A percentile compares a stretch with the other conserved stretches of the same genome.
phyloP scores from a whole-genome alignment of 2,329 filamentous ascomycete genomes.

The Alternaria ethzedia region DNA sequence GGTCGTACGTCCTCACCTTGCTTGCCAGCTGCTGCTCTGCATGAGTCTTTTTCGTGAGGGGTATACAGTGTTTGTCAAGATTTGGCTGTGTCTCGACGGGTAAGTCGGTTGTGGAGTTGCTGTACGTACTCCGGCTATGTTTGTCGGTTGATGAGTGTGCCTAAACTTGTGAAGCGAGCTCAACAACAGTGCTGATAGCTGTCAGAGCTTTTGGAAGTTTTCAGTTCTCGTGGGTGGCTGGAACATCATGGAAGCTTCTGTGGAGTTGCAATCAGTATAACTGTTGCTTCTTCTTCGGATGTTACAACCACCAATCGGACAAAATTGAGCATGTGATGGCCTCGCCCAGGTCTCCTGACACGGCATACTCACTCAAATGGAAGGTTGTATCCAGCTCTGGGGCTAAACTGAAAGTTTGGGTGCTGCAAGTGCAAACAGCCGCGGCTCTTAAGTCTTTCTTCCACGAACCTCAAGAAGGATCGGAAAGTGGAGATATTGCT shows the following conservation, averaged over 20 bases:
- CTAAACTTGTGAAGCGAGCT: not conserved
- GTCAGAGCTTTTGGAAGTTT: not conserved
- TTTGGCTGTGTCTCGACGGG: not conserved
- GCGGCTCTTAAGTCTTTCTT: not conserved
- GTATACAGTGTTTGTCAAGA: not conserved
- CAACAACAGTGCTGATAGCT: not conserved
- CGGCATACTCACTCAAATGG: not conserved
- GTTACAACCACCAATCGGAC: not conserved
- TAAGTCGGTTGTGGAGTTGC: not conserved
- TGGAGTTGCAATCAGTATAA: not conserved
- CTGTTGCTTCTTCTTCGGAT: not conserved
- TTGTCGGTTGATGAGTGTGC: not conserved
- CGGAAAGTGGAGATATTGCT: not conserved
- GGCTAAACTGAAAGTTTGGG: not conserved
- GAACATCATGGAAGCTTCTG: not conserved
- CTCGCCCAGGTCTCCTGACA: not conserved
- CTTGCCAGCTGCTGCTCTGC: not conserved
- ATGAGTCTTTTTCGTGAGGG: not conserved
- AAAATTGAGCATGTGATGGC: not conserved
- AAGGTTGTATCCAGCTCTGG: not conserved
- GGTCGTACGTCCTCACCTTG: not conserved
- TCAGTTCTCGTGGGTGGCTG: not conserved
- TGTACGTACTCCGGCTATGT: not conserved
- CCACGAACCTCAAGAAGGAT: not conserved
- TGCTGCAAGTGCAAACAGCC: conserved; percentile 7